Evolutionary conservation across 1,139 yeast species (phyloP).

Genomic region (Suzukiozyma palmioleophila): DNA sequence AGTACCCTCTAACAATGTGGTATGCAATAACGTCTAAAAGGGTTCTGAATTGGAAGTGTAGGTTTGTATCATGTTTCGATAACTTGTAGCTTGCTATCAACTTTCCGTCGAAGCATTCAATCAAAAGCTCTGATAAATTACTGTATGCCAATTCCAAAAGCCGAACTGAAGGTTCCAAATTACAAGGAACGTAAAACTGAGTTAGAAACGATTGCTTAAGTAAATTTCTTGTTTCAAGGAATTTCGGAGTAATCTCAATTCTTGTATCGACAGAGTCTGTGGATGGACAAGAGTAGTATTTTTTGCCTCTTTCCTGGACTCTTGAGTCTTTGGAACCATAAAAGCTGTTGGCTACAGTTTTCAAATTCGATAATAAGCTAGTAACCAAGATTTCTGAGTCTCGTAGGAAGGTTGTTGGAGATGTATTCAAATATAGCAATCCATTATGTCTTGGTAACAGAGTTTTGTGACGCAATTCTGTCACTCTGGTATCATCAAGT

Average conservation of each 20-base stretch:
- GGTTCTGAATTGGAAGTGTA: constrained; percentile 33
- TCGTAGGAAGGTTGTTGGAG: constrained; percentile 13
- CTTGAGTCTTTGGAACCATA: constrained; percentile 28
- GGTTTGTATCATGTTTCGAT: constrained; percentile 24
- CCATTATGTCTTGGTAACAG: constrained; percentile 30
- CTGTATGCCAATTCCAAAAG: constrained; percentile 33
- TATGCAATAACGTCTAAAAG: constrained; percentile 59
- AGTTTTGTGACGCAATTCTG: constrained; percentile 24
- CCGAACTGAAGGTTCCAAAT: constrained; percentile 28
- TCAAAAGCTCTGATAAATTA: constrained; percentile 23
- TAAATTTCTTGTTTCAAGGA: constrained; percentile 37
- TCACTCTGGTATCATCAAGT: constrained; percentile 18
- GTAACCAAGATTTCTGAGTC: constrained; percentile 29
- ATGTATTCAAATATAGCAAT: constrained; percentile 20
- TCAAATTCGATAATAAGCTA: constrained; percentile 28
- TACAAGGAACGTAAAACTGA: constrained; percentile 32
- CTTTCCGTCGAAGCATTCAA: constrained; percentile 13
- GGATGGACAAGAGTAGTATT: constrained; percentile 36
- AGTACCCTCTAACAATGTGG: constrained; percentile 58
- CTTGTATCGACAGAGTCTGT: constrained; percentile 22
- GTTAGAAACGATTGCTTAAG: constrained; percentile 34
- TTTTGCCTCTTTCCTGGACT: constrained; percentile 32
- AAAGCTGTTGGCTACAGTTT: constrained; percentile 28
- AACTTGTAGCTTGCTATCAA: constrained; percentile 12
- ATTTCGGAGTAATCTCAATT: constrained; percentile 33